Conservation (phyloP, 1,284 basidiomycete species). For the Anthracocystis setariae region DNA sequence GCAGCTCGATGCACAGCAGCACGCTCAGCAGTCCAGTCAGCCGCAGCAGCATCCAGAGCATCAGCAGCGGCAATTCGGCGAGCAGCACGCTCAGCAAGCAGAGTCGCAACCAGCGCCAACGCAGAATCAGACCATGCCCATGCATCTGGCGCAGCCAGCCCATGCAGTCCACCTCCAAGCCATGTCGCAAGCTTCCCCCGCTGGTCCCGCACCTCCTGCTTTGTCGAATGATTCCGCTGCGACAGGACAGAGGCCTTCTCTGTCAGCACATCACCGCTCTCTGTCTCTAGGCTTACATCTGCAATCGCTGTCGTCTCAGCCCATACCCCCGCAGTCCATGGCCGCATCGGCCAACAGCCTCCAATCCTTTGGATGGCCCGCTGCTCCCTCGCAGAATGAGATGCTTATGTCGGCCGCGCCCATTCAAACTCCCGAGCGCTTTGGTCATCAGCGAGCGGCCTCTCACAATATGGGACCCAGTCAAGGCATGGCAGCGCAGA, state of each 20-base stretch:
- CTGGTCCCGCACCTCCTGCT: neutral
- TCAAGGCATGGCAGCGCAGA: conserved; percentile 16
- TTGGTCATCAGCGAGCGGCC: conserved; percentile 32
- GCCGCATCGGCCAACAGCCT: conserved; percentile 34
- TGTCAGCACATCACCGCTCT: conserved; percentile 44
- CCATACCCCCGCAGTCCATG: conserved; percentile 34
- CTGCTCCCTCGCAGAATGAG: conserved; percentile 32
- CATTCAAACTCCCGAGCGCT: conserved; percentile 15
- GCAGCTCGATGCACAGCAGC: conserved; percentile 32
- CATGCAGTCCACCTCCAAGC: conserved; percentile 11
- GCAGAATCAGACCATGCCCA: conserved; percentile 28
- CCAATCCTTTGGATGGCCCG: conserved; percentile 35
- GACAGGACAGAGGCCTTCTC: conserved; percentile 22
- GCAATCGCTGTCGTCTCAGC: conserved; percentile 30
- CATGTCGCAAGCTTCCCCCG: conserved; percentile 15
- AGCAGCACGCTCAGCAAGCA: conserved; percentile 9
- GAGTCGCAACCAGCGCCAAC: conserved; percentile 1
- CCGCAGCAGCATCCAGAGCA: conserved; percentile 11
- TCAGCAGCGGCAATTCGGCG: conserved; percentile 7
- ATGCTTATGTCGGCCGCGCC: conserved; percentile 38
- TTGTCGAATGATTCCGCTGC: conserved; percentile 15
- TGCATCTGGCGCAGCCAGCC: conserved; percentile 31
- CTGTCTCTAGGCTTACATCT: conserved; percentile 39
- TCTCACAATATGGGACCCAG: conserved; percentile 37
- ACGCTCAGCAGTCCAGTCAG: conserved; percentile 3